A percentile compares a stretch with the other conserved stretches of the same genome.
phyloP scores from a whole-genome alignment of 495 filamentous ascomycete species.

The Viridothelium virens region DNA sequence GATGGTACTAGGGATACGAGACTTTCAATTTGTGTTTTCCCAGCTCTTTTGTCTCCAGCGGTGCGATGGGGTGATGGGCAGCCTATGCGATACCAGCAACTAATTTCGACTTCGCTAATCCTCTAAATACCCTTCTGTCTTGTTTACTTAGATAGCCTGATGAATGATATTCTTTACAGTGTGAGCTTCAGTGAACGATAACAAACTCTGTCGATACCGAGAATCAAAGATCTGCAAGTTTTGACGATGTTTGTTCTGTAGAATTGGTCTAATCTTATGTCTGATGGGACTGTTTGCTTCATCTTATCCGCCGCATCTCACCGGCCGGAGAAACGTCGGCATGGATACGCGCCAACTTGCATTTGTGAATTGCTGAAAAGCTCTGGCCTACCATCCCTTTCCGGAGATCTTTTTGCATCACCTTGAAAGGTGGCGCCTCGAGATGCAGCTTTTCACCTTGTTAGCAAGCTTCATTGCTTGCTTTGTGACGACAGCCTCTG shows the following conservation, averaged over 20 bases:
- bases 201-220: neutral
- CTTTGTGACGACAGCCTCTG: constrained; percentile 36
- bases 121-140: neutral
- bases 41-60: neutral
- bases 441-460: neutral
- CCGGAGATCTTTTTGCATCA: neutral
- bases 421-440: neutral
- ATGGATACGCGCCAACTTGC: neutral
- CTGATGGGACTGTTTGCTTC: neutral
- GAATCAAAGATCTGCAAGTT: neutral
- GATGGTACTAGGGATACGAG: neutral
- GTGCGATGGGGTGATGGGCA: neutral
- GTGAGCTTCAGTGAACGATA: neutral
- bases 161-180: neutral
- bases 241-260: neutral
- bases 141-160: neutral
- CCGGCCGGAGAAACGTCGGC: neutral
- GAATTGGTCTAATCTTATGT: no score
- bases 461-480: constrained; percentile 1
- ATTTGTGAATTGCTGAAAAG: neutral
- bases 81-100: neutral
- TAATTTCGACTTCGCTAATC: neutral
- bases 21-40: neutral
- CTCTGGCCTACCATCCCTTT: neutral
- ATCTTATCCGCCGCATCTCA: neutral